Percentiles rank a stretch among this genome's conserved stretches.
Conservation (phyloP, 2,329 filamentous ascomycete genomes). For the Sporothrix brasiliensis region DNA sequence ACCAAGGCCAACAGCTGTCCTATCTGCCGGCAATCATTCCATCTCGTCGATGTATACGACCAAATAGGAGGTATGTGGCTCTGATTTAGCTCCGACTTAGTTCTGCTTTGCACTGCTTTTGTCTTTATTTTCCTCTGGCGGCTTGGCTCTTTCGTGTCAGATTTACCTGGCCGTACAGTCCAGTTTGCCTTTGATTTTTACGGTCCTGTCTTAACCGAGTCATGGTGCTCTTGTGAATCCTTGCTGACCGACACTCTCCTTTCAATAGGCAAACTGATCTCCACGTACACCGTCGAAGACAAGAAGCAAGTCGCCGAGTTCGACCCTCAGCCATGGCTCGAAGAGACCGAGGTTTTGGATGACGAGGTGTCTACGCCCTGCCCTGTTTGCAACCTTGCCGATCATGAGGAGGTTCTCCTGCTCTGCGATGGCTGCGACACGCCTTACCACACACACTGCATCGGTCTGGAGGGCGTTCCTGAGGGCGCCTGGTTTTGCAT, state of each 20-base stretch:
- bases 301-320: conserved; percentile 90
- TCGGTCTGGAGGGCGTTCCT: conserved; percentile 77
- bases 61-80: conserved; percentile 68
- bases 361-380: conserved; percentile 74
- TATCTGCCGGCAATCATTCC: conserved; percentile 91
- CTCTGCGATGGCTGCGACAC: conserved; percentile 91
- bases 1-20: conserved; percentile 97
- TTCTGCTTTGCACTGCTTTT: neutral
- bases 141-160: neutral
- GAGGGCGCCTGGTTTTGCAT: conserved; percentile 88
- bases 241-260: conserved; percentile 36
- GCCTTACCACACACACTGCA: conserved; percentile 88
- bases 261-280: conserved; percentile 56
- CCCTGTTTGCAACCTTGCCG: conserved; percentile 77
- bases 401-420: conserved; percentile 81
- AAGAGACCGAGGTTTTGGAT: conserved; percentile 75
- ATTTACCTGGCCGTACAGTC: neutral
- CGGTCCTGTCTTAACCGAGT: neutral
- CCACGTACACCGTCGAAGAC: conserved; percentile 70
- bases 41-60: conserved; percentile 82
- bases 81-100: neutral
- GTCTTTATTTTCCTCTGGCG: neutral
- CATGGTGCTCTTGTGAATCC: neutral
- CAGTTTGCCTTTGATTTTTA: neutral
- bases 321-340: conserved; percentile 72